Evolutionary conservation across 495 filamentous ascomycete genomes (phyloP).

Genomic region (Penicillium tannophilum): DNA sequence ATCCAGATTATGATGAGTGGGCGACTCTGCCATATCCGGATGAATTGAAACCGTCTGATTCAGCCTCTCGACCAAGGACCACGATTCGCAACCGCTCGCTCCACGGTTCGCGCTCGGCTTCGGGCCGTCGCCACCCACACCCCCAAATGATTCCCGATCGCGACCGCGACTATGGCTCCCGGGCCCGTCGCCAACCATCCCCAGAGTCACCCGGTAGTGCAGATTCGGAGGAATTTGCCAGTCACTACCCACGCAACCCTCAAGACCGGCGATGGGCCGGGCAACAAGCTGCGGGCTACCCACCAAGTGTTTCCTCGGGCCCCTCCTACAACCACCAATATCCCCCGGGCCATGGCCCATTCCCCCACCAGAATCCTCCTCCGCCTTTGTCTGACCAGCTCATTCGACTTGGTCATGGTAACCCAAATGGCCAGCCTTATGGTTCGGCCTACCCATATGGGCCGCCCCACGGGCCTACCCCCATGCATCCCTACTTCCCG

Average conservation of each 20-base stretch:
- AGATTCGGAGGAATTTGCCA: conserved; percentile 55
- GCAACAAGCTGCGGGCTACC: conserved; percentile 37
- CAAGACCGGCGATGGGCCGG: conserved; percentile 38
- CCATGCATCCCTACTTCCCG: conserved; percentile 40
- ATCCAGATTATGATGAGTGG: conserved; percentile 56
- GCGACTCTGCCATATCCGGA: conserved; percentile 54
- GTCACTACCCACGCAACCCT: conserved; percentile 36
- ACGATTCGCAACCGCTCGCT: conserved; percentile 45
- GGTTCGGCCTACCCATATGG: conserved; percentile 37
- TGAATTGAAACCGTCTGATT: conserved; percentile 80
- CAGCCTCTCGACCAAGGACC: conserved; percentile 68
- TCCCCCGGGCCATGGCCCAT: conserved; percentile 22
- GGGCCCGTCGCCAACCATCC: conserved; percentile 50
- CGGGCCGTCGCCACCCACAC: conserved; percentile 45
- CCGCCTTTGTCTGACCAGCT: conserved; percentile 41
- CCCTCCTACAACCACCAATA: conserved; percentile 35
- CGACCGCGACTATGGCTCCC: conserved; percentile 34
- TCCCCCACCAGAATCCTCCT: conserved; percentile 33
- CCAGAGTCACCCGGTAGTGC: conserved; percentile 56
- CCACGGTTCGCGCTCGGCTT: conserved; percentile 46
- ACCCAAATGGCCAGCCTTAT: conserved; percentile 39
- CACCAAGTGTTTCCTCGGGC: conserved; percentile 50
- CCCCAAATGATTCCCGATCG: conserved; percentile 45
- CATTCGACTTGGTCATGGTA: conserved; percentile 41
- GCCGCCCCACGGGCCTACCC: conserved; percentile 31